These are phyloP conservation scores for Entomortierella lignicola DNA, from an alignment of 192 early-diverging fungal genomes.

Conservation along the genomic window DNA sequence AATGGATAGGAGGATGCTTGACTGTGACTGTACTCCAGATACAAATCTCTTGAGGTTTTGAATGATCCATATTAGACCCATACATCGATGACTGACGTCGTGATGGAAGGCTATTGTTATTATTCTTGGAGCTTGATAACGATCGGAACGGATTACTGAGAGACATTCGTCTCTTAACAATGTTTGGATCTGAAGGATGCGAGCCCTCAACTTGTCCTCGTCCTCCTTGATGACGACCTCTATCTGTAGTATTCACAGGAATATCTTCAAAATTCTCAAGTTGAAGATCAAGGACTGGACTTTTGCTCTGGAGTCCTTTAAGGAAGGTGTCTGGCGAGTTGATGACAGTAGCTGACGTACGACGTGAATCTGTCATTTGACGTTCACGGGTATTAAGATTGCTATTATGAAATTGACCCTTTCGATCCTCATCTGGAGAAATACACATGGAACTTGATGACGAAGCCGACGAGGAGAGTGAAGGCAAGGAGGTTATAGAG, in stretches of 20 bases:
- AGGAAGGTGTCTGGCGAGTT: background rate
- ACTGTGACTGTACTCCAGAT: conserved; percentile 38
- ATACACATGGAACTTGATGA: conserved; percentile 1
- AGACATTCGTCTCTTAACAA: conserved; percentile 17
- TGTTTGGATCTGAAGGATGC: no score
- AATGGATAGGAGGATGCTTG: conserved; percentile 20
- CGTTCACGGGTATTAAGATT: background rate
- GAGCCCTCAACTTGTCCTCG: background rate
- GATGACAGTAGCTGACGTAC: background rate
- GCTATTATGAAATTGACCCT: background rate
- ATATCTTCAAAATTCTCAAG: background rate
- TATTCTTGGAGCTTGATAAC: background rate
- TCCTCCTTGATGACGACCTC: background rate
- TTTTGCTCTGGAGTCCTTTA: background rate
- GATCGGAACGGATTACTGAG: conserved; percentile 32
- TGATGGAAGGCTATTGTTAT: no score
- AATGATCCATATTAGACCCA: background rate
- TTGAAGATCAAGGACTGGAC: background rate
- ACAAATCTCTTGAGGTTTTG: conserved; percentile 25
- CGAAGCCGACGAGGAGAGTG: conserved; percentile 10
- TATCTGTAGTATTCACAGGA: background rate
- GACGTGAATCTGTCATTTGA: background rate
- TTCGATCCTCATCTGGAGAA: background rate
- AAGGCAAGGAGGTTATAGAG: conserved; percentile 13
- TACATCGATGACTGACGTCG: background rate